phyloP scores from a whole-genome alignment of 2,329 filamentous ascomycete species.

The Phaeoacremonium minimum region DNA sequence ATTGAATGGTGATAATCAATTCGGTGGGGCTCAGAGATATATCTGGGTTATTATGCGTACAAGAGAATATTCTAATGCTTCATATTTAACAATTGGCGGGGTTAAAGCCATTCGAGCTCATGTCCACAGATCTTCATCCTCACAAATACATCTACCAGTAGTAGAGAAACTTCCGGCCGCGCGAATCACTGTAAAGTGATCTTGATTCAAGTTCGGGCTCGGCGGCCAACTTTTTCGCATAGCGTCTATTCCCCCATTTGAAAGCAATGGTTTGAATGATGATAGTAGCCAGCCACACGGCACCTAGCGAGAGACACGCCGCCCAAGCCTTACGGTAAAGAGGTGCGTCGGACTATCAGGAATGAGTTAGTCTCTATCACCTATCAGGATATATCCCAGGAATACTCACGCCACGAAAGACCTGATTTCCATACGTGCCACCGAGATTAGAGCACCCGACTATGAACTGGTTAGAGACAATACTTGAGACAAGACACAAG shows the following conservation, averaged over 20 bases:
- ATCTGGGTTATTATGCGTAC: too few species aligned
- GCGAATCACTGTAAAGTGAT: constrained; percentile 1
- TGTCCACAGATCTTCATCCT: too few species aligned
- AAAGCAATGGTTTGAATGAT: constrained; percentile 12
- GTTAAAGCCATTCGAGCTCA: too few species aligned
- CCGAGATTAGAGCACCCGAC: constrained; percentile 15
- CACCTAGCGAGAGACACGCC: constrained; percentile 13
- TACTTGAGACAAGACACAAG: background rate
- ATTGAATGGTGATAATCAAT: too few species aligned
- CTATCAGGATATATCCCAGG: background rate
- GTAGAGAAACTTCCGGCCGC: constrained; percentile 1
- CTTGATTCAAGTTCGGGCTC: constrained; percentile 2
- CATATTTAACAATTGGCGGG: too few species aligned
- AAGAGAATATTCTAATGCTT: too few species aligned
- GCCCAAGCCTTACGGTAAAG: constrained; percentile 14
- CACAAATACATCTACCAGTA: constrained; percentile 2
- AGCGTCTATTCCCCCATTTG: constrained; percentile 3
- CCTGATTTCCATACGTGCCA: constrained; percentile 15
- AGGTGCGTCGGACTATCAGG: constrained; percentile 8
- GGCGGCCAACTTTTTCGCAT: background rate
- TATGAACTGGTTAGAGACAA: constrained; percentile 5
- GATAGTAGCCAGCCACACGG: constrained; percentile 12
- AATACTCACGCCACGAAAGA: constrained; percentile 14
- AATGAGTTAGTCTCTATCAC: background rate
- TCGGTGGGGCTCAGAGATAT: too few species aligned